phyloP scores from a whole-genome alignment of 108 stramenopile genomes.

The Schizochytrium sp. region DNA sequence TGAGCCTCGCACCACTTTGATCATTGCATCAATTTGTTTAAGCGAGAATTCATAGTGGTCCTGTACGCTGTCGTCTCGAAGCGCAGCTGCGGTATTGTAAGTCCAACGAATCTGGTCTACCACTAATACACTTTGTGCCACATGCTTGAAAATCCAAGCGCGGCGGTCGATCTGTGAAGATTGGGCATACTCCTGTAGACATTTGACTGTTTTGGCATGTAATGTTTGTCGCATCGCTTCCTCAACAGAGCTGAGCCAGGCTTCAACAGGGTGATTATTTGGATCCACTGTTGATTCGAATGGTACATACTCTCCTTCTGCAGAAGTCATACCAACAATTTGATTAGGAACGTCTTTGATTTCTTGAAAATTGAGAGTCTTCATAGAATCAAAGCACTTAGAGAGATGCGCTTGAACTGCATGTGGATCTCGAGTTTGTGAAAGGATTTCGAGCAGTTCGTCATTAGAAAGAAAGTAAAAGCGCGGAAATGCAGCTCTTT shows the following conservation, averaged over 20 bases:
- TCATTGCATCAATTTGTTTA: conserved; percentile 77
- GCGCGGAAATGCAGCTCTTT: conserved; percentile 76
- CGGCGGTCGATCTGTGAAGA: conserved; percentile 65
- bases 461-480: conserved; percentile 79
- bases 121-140: conserved; percentile 74
- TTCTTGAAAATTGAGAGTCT: conserved; percentile 74
- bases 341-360: conserved; percentile 56
- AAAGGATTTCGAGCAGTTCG: conserved; percentile 77
- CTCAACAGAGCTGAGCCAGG: conserved; percentile 73
- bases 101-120: conserved; percentile 77
- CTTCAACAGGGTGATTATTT: conserved; percentile 73
- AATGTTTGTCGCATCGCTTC: conserved; percentile 72
- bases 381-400: conserved; percentile 82
- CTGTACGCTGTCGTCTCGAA: conserved; percentile 50
- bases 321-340: conserved; percentile 71
- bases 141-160: conserved; percentile 72
- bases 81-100: conserved; percentile 64
- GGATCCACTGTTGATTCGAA: conserved; percentile 66
- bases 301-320: conserved; percentile 73
- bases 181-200: conserved; percentile 69
- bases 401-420: conserved; percentile 79
- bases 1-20: conserved; percentile 71
- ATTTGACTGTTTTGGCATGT: conserved; percentile 66
- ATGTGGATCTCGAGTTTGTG: conserved; percentile 77
- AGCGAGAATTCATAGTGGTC: conserved; percentile 68